Base-by-base conservation (phyloP, 768 basidiomycete species). In the Tricholoma hemisulphureum region DNA sequence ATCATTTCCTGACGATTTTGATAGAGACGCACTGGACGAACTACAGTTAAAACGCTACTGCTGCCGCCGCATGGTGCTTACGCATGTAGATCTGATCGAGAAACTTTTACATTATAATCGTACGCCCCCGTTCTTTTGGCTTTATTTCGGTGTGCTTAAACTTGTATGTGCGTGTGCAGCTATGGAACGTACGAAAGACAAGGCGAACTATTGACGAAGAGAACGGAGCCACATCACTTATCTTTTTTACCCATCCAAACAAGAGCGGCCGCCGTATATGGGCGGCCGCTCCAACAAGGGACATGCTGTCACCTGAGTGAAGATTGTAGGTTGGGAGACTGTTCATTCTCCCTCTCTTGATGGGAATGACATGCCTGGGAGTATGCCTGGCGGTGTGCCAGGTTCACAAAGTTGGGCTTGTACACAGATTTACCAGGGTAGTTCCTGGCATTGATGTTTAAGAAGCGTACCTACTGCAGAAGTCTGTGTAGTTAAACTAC, bases 71-170 rank as follows among this genome's bases (percentile, higher is more conserved):
- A 98, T 98, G 96, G 92, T 98, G 5, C 77, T 98, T 54, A 98
- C 96, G 0, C 96, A 98, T 71, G 96, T 98, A 56, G 96, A 98
- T 74, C 80, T 98, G 61, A 98, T 98, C 64, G 96, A 98, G 75
- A 98, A 98, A 74, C 81, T 98, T 16, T 78, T 98, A 21, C 93
- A 96, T 66, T 98, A 96, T 72, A 96, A 95, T 73, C 94, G 95
- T 97, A 52, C 64, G 89, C 78, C 16, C 57, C 41, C 53, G 41
- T 18, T 32, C 37, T 4, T 32, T 49, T 41, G 28, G 26, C 31
- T 51, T 10, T 14, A 11, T 13, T 11, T n/a, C 46, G 10, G 26
- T 54, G 28, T 29, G 23, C 18, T 24, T 18, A 13, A 26, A 20
- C 48, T 24, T 34, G 43, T 26, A 4, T 28, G 43, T 50, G n/a